Evolutionary conservation across 2,329 filamentous ascomycete genomes (phyloP).

Genomic region (Sarocladium kiliense): DNA sequence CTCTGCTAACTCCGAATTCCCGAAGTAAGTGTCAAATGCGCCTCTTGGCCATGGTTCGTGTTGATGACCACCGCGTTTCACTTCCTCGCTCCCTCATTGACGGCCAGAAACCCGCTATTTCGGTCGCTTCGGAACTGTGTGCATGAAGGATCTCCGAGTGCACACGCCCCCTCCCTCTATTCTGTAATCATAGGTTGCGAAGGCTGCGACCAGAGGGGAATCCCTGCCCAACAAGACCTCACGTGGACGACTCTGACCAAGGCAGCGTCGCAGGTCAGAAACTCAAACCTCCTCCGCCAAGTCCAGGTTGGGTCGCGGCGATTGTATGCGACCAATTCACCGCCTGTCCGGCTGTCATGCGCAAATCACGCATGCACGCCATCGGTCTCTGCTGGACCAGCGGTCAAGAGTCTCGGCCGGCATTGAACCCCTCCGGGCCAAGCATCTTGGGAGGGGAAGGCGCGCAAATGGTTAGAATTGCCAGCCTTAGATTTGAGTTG

Average conservation of each 20-base stretch:
- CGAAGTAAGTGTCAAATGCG: background rate
- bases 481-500: background rate
- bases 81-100: background rate
- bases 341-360: background rate
- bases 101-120: background rate
- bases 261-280: background rate
- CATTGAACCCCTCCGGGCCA: slow-evolving; percentile 1
- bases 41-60: background rate
- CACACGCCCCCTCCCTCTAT: background rate
- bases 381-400: background rate
- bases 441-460: background rate
- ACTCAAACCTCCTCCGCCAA: background rate
- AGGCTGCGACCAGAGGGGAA: background rate
- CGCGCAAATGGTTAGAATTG: background rate
- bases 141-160: background rate
- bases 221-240: slow-evolving; percentile 1
- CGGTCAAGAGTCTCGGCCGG: background rate
- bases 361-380: background rate
- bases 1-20: background rate
- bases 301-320: background rate
- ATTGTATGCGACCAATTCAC: background rate
- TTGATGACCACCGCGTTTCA: slow-evolving; percentile 4
- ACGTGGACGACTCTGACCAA: background rate
- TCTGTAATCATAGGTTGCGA: background rate
- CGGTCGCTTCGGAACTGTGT: background rate